Conservation (phyloP, 768 basidiomycete genomes). For the Tricholoma bakamatsutake region DNA sequence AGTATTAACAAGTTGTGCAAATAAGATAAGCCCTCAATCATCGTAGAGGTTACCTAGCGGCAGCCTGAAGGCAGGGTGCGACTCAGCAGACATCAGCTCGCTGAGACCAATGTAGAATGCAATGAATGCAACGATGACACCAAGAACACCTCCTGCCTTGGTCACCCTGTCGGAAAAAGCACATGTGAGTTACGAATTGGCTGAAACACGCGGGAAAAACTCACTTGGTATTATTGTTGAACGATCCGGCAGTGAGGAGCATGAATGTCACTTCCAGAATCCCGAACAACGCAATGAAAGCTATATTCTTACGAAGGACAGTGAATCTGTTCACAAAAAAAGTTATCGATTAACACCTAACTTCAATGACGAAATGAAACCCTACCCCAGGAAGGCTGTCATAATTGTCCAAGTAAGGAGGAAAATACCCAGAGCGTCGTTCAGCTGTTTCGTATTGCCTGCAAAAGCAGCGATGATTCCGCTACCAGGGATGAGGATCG, state of each 20-base stretch:
- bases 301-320: slow-evolving; percentile 32
- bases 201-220: slow-evolving; percentile 8
- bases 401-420: slow-evolving; percentile 70
- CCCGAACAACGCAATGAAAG: slow-evolving; percentile 33
- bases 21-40: background rate
- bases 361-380: slow-evolving; percentile 2
- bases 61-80: slow-evolving; percentile 29
- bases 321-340: slow-evolving; percentile 24
- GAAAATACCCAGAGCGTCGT: slow-evolving; percentile 64
- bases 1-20: no score
- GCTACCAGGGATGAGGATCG: slow-evolving; percentile 63
- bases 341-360: background rate
- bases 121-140: slow-evolving; percentile 39
- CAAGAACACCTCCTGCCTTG: slow-evolving; percentile 41
- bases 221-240: slow-evolving; percentile 23
- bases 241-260: slow-evolving; percentile 35
- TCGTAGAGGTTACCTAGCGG: slow-evolving; percentile 35
- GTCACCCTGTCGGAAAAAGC: slow-evolving; percentile 19
- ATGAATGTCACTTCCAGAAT: slow-evolving; percentile 36
- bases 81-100: slow-evolving; percentile 37
- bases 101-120: slow-evolving; percentile 44
- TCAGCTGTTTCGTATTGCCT: slow-evolving; percentile 28
- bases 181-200: background rate
- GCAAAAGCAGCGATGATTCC: slow-evolving; percentile 56
- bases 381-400: slow-evolving; percentile 63